Evolutionary conservation across 805 yeast species (phyloP).

Genomic region (Yamadazyma paraphyllophila): DNA sequence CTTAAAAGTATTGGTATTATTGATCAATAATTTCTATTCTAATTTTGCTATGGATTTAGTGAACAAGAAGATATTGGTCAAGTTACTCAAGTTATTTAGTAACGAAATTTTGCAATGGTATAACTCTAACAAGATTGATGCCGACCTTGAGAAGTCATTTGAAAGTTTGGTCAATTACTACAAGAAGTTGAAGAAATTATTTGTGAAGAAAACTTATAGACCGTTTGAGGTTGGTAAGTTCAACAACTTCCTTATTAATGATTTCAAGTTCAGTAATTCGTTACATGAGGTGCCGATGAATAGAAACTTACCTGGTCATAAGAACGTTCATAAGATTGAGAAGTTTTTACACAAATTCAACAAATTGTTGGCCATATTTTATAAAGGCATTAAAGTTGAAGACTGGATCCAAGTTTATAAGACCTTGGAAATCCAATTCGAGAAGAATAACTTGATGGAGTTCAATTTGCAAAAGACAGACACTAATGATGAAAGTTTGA

Average conservation of each 20-base stretch:
- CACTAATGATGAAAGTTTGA: conserved; percentile 53
- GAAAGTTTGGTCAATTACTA: conserved; percentile 48
- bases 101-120: conserved; percentile 57
- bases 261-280: conserved; percentile 40
- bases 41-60: conserved; percentile 70
- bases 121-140: conserved; percentile 39
- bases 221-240: conserved; percentile 48
- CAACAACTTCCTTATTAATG: conserved; percentile 37
- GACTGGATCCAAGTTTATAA: conserved; percentile 84
- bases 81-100: conserved; percentile 64
- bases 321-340: conserved; percentile 51
- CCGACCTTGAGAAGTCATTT: conserved; percentile 32
- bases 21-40: conserved; percentile 69
- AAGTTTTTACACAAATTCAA: conserved; percentile 65
- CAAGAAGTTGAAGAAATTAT: conserved; percentile 63
- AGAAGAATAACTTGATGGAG: conserved; percentile 57
- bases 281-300: conserved; percentile 47
- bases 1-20: conserved; percentile 67
- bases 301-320: conserved; percentile 44
- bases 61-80: conserved; percentile 59
- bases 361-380: conserved; percentile 54
- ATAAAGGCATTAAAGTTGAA: conserved; percentile 53
- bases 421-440: conserved; percentile 65
- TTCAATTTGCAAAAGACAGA: conserved; percentile 42
- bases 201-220: conserved; percentile 67